Conservation (phyloP, 495 filamentous ascomycete species). For the Neurospora sp. region DNA sequence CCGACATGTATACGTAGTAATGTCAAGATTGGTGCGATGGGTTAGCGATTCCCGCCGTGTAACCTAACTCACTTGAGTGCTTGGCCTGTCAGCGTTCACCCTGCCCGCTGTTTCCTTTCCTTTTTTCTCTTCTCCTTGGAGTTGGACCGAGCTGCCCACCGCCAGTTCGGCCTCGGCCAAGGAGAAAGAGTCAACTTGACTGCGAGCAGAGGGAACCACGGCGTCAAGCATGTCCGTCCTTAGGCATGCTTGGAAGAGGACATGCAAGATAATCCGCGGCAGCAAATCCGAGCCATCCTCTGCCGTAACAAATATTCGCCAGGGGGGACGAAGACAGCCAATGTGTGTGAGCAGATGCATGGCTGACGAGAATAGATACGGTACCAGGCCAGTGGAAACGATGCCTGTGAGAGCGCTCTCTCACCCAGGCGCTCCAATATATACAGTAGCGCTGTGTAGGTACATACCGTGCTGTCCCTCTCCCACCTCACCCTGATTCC, state of each 20-base stretch:
- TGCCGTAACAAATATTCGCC: neutral
- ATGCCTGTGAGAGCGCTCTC: neutral
- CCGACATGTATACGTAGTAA: neutral
- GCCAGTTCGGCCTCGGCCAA: neutral
- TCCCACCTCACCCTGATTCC: neutral
- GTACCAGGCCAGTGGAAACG: neutral
- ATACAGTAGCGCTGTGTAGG: neutral
- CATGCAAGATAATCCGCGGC: neutral
- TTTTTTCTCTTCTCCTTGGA: neutral
- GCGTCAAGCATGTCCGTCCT: neutral
- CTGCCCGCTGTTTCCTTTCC: neutral
- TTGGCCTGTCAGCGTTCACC: neutral
- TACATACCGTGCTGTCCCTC: neutral
- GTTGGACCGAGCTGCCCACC: neutral
- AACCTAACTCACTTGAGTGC: neutral
- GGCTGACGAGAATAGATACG: neutral
- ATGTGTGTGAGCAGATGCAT: neutral
- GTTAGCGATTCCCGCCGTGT: neutral
- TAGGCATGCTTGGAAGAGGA: neutral
- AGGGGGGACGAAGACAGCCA: neutral
- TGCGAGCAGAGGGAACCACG: neutral
- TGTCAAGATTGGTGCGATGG: neutral
- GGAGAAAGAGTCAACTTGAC: neutral
- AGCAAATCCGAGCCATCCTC: neutral
- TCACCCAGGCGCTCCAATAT: neutral